Evolutionary conservation across 169 alveolate species (phyloP).

Genomic region (Cryptosporidium canis): DNA sequence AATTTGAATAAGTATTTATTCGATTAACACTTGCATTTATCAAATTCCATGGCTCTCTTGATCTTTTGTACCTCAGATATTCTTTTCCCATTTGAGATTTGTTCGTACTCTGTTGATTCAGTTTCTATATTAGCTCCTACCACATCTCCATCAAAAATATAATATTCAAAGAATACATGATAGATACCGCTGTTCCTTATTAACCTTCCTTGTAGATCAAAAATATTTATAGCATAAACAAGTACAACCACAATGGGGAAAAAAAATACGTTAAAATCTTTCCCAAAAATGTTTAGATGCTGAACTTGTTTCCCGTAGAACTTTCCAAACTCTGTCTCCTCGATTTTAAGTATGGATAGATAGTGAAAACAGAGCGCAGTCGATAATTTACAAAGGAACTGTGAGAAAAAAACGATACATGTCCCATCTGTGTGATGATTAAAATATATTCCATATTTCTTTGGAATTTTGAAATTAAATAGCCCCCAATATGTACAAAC

Average conservation of each 20-base stretch:
- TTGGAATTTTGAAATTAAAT: constrained; percentile 29
- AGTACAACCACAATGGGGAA: constrained; percentile 32
- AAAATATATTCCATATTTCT: constrained; percentile 59
- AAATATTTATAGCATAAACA: not conserved
- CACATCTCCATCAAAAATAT: not conserved
- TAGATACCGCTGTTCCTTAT: constrained; percentile 17
- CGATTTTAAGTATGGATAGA: constrained; percentile 12
- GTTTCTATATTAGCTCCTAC: not conserved
- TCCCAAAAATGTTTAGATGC: constrained; percentile 7
- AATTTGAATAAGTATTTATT: not conserved
- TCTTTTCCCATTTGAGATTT: constrained; percentile 18
- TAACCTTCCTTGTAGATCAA: constrained; percentile 1
- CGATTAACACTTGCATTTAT: not conserved
- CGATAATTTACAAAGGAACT: constrained; percentile 6
- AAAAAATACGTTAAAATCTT: constrained; percentile 3
- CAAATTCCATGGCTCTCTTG: not conserved
- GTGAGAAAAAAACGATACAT: constrained; percentile 30
- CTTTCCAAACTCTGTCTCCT: constrained; percentile 5
- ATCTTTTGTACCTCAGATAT: constrained; percentile 28
- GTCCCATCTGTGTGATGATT: constrained; percentile 38
- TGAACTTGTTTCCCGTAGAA: constrained; percentile 33
- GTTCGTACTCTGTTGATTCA: not conserved
- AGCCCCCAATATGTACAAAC: constrained; percentile 31
- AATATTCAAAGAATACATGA: constrained; percentile 33
- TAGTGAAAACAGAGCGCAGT: constrained; percentile 50